Base-by-base conservation (phyloP, 2,329 filamentous ascomycete genomes). In the Phoma sp. region DNA sequence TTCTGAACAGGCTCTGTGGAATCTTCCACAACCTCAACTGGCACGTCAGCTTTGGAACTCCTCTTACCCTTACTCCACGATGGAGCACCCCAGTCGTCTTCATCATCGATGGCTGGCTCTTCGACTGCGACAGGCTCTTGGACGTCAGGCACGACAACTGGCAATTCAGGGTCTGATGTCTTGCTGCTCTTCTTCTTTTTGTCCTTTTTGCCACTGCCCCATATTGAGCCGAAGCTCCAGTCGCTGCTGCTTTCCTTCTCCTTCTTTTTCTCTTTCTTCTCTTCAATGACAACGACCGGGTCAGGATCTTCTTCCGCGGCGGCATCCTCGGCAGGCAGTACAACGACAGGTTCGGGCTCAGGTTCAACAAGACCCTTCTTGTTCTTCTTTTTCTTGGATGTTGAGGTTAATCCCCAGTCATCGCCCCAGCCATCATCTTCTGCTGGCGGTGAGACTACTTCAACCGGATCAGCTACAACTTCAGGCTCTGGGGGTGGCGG, bases 1-100 rank as follows among this genome's bases (percentile, higher is more conserved):
- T 78, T 72, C 43, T 79, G 71, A 23, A 78, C 67, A n/a, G 75
- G 72, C 7, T 68, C 70, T 27, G 71, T 72, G 3, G 66, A 67
- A 44, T 79, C 77, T 18, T 76, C 72, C 23, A 77, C 69, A 24
- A 75, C 71, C 30, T 76, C 74, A 23, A 75, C 58, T 7, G 71
- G 66, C 11, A 68, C 71, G 40, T 77, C 75, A 57, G 77, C 79
- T 59, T 72, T 73, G 7, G 68, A 65, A 23, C 59, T 78, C 53
- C 74, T 64, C 55, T 68, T 74, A 47, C 69, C 85, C 56, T 82
- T 84, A 5, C 80, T 78, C 46, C 80, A 83, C 29, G 80, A 82
- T 78, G 84, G 86, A 42, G 81, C 80, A 55, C 77, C 80, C 68
- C 84, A 84, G 60, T 84, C 83, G 52, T 82, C 82, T 48, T 83